phyloP scores from a whole-genome alignment of 1,139 yeast genomes.

The Wickerhamomyces sp. region DNA sequence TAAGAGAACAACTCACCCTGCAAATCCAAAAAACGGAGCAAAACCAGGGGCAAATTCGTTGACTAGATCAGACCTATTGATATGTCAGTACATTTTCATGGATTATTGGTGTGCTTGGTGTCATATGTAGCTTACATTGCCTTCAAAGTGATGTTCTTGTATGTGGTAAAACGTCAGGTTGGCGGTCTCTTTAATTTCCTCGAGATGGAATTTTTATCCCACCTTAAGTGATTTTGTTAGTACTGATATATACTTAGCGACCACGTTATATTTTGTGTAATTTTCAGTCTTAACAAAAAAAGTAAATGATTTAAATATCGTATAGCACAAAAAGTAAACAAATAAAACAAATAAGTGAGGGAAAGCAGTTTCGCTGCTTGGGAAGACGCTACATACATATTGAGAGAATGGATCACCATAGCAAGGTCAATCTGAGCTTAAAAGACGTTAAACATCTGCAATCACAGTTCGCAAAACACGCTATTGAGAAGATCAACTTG shows the following conservation, averaged over 20 bases:
- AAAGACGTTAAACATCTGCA: conserved; percentile 44
- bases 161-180: too few relatives aligned
- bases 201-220: too few relatives aligned
- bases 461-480: conserved; percentile 34
- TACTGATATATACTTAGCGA: conserved; percentile 4
- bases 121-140: too few relatives aligned
- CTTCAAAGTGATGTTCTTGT: too few relatives aligned
- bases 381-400: too few relatives aligned
- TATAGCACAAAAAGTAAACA: background rate
- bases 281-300: background rate
- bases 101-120: too few relatives aligned
- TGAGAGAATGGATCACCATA: conserved; percentile 23
- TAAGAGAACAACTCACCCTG: conserved; percentile 47
- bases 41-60: conserved; percentile 74
- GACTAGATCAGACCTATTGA: conserved; percentile 24
- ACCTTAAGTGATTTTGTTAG: too few relatives aligned
- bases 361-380: too few relatives aligned
- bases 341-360: background rate
- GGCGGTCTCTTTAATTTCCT: background rate
- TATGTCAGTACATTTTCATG: conserved; percentile 1
- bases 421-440: conserved; percentile 41
- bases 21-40: conserved; percentile 95
- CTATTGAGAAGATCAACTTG: conserved; percentile 38
- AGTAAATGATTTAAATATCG: background rate
- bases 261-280: too few relatives aligned